Evolutionary conservation across 345 rosid genomes (phyloP), one percentile per base, ranked within the genome.

Genomic region (Populus ilicifolia): DNA sequence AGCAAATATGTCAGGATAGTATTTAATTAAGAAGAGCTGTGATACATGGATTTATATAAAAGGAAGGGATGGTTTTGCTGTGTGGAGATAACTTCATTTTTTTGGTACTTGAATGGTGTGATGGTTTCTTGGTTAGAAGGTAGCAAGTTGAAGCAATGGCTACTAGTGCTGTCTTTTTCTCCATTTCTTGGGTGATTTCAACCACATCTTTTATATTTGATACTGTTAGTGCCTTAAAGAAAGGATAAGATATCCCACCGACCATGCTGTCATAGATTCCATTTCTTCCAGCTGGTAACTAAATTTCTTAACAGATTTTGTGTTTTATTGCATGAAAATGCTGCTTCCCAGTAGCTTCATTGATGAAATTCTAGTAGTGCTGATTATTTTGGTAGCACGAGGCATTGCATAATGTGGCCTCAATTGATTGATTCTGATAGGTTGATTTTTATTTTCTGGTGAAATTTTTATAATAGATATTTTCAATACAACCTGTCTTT

Each of bases 401-500:
- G 75, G 80, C 74, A 43, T 48, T 78, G 23, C 29, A 61, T 73
- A 44, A 72, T 77, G 63, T 70, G 72, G 61, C 48, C 41, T 41
- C 74, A 62, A 62, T 74, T 66, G 39, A 43, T 71, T 69, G 64
- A 66, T 56, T 74, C 48, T 70, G 48, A 74, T 78, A 29, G 73
- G 39, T 75, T 78, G 74, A 78, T 72, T 52, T 78, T 41, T 54
- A 50, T 50, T 81, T 70, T 81, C 27, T 81, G 76, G 80, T 79
- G 77, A 79, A 75, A 14, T 71, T 66, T 46, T 72, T 48, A 79
- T 81, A 85, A 75, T 91, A 89, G 90, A 86, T 88, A 85, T 87
- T 87, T 83, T 84, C 88, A 84, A 83, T 82, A 84, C 89, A 5
- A 84, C 89, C 82, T 83, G 81, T 83, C 87, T 80, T 88, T 88